Base-by-base conservation (phyloP, 257 asterid species). In the Lycium barbarum region DNA sequence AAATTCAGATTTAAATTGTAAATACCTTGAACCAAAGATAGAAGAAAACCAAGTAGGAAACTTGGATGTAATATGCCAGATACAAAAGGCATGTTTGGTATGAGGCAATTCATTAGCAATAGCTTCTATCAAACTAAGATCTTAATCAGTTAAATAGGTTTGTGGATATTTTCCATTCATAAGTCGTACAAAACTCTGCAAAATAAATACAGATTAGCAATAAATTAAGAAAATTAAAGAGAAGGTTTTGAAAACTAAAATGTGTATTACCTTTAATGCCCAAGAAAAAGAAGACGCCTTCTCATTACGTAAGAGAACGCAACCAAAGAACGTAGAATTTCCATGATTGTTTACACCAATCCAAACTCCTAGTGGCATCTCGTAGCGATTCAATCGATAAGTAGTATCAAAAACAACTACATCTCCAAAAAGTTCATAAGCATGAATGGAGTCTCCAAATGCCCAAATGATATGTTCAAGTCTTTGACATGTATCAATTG, bases 31-130 rank as follows among this genome's bases (percentile, higher is more conserved):
- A 9, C 20, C 20, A 18, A 73, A 59, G 49, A 73, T 5, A 6
- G 14, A 79, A 33, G 26, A n/a, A 33, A 79, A 20, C 10, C 68
- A 79, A 26, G 65, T 59, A 2, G 54, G 7, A 7, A 79, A 79
- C 66, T 54, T 79, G 36, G 49, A n/a, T 10, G 83, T 54, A 45
- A 79, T 79, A 26, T 79, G 67, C 6, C 67, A 79, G 22, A 79
- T 79, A 6, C 36, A 79, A 53, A 79, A 78, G 7, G 26, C 49
- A 79, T 79, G 83, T 22, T 53, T 22, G 4, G 43, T 54, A 20
- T 8, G 55, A 1, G n/a, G n/a, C n/a, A n/a, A n/a, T n/a, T n/a
- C n/a, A n/a, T n/a, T n/a, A 49, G 67, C 67, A 11, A 53, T 54
- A 1, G 67, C 83, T 55, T 79, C 1, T 49, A 13, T n/a, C 6